Percentiles rank a stretch among this genome's conserved stretches.
phyloP scores from a whole-genome alignment of 371 early-diverging fungal species.

The Umbelopsis sp. region DNA sequence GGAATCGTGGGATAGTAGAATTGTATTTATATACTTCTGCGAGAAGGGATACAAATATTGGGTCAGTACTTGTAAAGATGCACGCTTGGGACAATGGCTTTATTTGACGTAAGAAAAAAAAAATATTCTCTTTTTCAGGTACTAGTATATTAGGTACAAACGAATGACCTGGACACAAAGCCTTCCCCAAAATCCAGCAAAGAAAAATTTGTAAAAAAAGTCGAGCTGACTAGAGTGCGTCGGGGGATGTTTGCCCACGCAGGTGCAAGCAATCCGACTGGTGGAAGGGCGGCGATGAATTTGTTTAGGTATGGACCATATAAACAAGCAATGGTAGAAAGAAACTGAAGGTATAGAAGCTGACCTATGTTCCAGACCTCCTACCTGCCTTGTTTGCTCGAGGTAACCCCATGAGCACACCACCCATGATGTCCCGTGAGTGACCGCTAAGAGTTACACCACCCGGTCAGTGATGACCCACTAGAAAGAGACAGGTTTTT shows the following conservation, averaged over 20 bases:
- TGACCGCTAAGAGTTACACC: slow-evolving; percentile 1
- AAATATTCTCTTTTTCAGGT: neutral
- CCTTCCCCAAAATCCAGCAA: neutral
- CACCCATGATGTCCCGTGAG: slow-evolving; percentile 15
- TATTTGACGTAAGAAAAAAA: slow-evolving; percentile 14
- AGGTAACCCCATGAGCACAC: slow-evolving; percentile 14
- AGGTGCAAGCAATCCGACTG: no score
- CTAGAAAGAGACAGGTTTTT: neutral
- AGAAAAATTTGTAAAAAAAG: neutral
- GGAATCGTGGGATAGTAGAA: slow-evolving; percentile 3
- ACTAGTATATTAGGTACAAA: neutral
- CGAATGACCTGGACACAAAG: neutral
- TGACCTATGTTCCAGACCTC: slow-evolving; percentile 3
- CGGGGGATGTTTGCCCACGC: neutral
- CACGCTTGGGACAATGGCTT: slow-evolving; percentile 14
- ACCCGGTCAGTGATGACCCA: neutral
- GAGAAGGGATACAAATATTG: slow-evolving; percentile 10
- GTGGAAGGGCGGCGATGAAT: neutral
- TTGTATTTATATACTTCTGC: neutral
- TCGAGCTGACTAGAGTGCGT: neutral
- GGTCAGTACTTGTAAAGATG: slow-evolving; percentile 5
- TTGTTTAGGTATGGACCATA: slow-evolving; percentile 13
- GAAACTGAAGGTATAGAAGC: neutral
- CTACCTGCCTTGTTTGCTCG: neutral
- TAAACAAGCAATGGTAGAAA: slow-evolving; percentile 1